Base-by-base conservation (phyloP, 495 filamentous ascomycete genomes). In the Penicillium bovifimosum region DNA sequence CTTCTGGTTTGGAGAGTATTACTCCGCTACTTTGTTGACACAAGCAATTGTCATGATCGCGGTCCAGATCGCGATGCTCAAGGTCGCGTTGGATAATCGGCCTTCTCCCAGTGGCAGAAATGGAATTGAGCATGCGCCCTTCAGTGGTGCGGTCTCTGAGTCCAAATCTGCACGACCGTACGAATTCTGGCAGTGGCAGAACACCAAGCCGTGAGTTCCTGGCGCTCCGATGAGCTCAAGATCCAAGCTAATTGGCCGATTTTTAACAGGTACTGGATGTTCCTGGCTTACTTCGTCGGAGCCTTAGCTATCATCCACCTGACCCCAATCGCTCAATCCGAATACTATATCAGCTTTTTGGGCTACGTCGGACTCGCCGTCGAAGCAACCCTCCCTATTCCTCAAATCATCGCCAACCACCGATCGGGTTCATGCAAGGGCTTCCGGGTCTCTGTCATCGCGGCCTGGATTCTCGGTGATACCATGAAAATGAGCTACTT, bases 401-500 rank as follows among this genome's bases (percentile, higher is more conserved):
- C 93, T 9, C 93, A 98, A 70, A 86, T 96, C 18, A 36, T 95
- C 24, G 74, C 85, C 17, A 98, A 97, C 68, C 77, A 86, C 55
- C 82, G 77, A 18, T 82, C 85, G 0, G 79, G 80, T 40, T 92
- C 88, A 4, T 96, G 90, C 73, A 87, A 87, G 63, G 93, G 93
- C 8, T 96, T 98, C 72, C 82, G 93, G 3, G 38, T 96, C 6
- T 91, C 85, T 9, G 90, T 98, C 6, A 71, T 96, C 20, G 84
- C 77, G 5, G 90, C 86, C 41, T 98, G 93, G 93, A 71, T 98
- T 54, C 67, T 89, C 10, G 93, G 93, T 56, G 93, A 98, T 71
- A 73, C 81, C 31, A 95, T 96, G 86, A 98, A 98, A 77, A 87
- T 96, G 82, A 85, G 85, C 40, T 98, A 88, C 75, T 96, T 97